Conservation (phyloP, 768 basidiomycete species). For the Pisolithus tinctorius region DNA sequence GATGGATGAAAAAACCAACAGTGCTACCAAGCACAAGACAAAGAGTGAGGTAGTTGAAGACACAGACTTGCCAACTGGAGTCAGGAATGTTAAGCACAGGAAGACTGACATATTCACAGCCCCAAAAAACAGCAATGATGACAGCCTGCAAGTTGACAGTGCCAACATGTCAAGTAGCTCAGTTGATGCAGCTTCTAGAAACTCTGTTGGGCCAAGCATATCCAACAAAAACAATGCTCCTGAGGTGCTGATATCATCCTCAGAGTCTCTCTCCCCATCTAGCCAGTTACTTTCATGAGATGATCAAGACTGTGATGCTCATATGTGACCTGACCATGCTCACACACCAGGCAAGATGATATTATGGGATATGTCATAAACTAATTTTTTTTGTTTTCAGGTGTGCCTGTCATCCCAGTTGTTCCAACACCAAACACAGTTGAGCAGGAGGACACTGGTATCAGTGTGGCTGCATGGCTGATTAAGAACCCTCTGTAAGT, state of each 20-base stretch:
- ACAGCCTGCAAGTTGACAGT: not conserved
- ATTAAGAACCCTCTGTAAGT: not conserved
- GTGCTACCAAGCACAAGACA: not conserved
- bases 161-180: not conserved
- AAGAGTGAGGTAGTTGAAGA: not conserved
- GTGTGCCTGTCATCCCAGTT: not conserved
- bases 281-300: not conserved
- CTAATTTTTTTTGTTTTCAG: not conserved
- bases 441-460: not conserved
- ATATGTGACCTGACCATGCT: not conserved
- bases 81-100: not conserved
- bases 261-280: not conserved
- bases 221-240: not conserved
- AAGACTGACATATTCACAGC: not conserved
- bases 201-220: not conserved
- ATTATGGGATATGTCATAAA: not conserved
- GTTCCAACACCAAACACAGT: not conserved
- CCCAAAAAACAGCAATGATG: not conserved
- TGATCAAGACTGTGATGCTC: not conserved
- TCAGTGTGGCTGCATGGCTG: not conserved
- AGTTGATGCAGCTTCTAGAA: not conserved
- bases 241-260: not conserved
- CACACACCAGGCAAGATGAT: not conserved
- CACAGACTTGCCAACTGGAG: not conserved
- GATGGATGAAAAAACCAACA: not conserved